Percentiles rank a stretch among this genome's conserved stretches.
Evolutionary conservation across 78 protist species (phyloP).

Genomic region (Parvularia atlantis): DNA sequence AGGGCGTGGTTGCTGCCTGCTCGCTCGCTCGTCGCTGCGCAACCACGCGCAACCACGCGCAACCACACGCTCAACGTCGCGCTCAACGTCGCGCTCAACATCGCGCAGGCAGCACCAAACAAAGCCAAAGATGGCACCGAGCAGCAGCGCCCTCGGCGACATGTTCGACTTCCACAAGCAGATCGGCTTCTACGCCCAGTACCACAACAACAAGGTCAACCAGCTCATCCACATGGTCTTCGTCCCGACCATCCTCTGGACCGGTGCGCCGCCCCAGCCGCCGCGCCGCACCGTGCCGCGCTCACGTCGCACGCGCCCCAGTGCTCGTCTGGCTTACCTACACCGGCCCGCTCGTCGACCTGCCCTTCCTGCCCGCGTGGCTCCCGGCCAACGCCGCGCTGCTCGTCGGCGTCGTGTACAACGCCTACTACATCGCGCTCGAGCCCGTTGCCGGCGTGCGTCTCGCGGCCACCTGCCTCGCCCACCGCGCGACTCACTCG

Average conservation of each 20-base stretch:
- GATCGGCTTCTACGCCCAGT: constrained; percentile 6
- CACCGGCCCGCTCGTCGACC: not conserved
- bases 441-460: not conserved
- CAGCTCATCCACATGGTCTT: constrained; percentile 25
- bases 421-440: not conserved
- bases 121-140: too few species aligned
- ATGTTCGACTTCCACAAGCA: not conserved
- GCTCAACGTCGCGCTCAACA: too few species aligned
- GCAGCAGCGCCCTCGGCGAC: too few species aligned
- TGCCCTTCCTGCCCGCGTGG: not conserved
- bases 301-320: too few species aligned
- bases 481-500: not conserved
- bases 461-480: not conserved
- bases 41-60: too few species aligned
- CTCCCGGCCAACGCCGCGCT: not conserved
- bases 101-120: too few species aligned
- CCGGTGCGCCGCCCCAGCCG: too few species aligned
- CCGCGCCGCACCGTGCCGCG: too few species aligned
- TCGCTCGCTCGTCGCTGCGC: too few species aligned
- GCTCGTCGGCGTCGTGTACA: not conserved
- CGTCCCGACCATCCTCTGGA: constrained; percentile 27
- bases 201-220: constrained; percentile 15
- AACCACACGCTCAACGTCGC: too few species aligned
- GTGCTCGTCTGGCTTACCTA: constrained; percentile 1
- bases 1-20: too few species aligned